Conservation (phyloP, 257 asterid species). For the Pogostemon cablin region DNA sequence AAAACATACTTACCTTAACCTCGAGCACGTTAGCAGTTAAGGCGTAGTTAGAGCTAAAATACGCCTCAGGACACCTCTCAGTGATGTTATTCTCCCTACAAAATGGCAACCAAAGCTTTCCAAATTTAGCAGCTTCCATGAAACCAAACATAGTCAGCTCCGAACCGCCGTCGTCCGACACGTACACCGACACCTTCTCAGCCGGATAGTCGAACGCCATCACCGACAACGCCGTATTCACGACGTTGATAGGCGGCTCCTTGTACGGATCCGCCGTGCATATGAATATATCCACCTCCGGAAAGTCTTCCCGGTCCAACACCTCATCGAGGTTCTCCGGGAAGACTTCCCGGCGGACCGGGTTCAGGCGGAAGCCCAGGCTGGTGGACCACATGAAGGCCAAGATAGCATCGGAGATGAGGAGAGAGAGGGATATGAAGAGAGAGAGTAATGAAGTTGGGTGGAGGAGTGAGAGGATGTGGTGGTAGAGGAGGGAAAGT, state of each 20-base stretch:
- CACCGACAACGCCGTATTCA: conserved; percentile 73
- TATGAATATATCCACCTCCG: conserved; percentile 64
- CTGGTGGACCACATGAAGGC: conserved; percentile 69
- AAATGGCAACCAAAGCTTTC: conserved; percentile 65
- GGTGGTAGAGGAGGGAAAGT: conserved; percentile 52
- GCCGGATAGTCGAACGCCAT: conserved; percentile 76
- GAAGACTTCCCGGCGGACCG: conserved; percentile 45
- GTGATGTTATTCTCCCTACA: conserved; percentile 53
- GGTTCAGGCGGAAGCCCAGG: conserved; percentile 69
- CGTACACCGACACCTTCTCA: conserved; percentile 68
- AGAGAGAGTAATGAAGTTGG: conserved; percentile 35
- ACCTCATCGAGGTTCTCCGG: conserved; percentile 40
- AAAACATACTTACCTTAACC: conserved; percentile 50
- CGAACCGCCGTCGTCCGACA: conserved; percentile 84
- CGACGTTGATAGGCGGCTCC: conserved; percentile 67
- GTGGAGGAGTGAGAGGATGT: conserved; percentile 42
- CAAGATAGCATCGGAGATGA: conserved; percentile 53
- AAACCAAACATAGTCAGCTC: conserved; percentile 70
- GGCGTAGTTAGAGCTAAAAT: conserved; percentile 43
- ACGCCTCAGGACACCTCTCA: conserved; percentile 66
- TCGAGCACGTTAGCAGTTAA: conserved; percentile 26
- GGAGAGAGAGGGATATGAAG: conserved; percentile 43
- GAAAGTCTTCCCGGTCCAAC: conserved; percentile 42
- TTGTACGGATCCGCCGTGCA: conserved; percentile 84
- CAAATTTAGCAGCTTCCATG: conserved; percentile 80